Evolutionary conservation across 257 asterid genomes (phyloP), one percentile per base, ranked within the genome.

Genomic region (Solanum sitiens): DNA sequence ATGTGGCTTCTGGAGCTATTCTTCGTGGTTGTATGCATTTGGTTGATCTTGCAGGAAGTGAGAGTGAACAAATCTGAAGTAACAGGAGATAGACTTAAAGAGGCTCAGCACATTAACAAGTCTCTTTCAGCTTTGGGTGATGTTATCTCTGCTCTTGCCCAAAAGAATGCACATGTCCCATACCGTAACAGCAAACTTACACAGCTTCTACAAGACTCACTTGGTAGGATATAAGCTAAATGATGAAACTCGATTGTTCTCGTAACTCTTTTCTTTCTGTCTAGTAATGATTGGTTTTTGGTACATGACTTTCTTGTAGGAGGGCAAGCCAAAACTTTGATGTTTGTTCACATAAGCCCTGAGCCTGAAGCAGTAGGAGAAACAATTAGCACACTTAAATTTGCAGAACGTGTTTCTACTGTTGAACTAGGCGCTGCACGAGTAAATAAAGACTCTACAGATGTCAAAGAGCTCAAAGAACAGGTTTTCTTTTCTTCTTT

Each of bases 361-460:
- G 99, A 97, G 87, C 93, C 92, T 82, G 99, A 96, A 86, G 98
- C 99, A 11, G 56, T 92, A 84, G 99, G 99, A 87, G 99, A 97
- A 93, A 96, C 99, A 39, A 93, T 97, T 83, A 96, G 99, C 86
- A 97, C 99, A 18, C 98, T 97, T 30, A 97, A 97, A 89, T 97
- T 97, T 92, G 99, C 99, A 56, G 99, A 97, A 93, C 98, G 99
- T 21, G 99, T 97, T 23, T 95, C 99, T 53, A 93, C 97, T 23
- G 99, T 97, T 59, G 99, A 97, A 92, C 99, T 97, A 84, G 99
- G 99, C 39, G 98, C 99, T 88, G 99, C 99, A 3, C 95, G 93
- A 61, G 99, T 95, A 80, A 97, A 97, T 90, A 97, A 92, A 91
- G 98, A 95, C 86, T 89, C 95, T 37, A 6, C 95, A 53, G 98